Conservation (phyloP, 1,284 basidiomycete genomes). For the Abortiporus biennis region DNA sequence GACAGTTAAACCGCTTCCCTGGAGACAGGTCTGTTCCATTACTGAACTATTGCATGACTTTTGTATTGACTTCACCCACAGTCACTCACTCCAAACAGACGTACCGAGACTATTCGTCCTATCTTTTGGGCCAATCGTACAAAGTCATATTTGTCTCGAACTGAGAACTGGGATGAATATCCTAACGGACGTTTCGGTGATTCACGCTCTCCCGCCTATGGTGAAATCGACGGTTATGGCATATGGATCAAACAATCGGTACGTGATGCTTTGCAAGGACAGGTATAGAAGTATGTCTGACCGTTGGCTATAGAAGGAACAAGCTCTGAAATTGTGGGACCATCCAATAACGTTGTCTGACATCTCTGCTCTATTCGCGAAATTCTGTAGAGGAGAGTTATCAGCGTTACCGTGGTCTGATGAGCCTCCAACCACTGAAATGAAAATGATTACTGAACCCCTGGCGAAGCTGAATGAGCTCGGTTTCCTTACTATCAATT, state of each 20-base stretch:
- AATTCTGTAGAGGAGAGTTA: constrained; percentile 72
- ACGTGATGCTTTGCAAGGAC: constrained; percentile 21
- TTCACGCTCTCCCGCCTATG: constrained; percentile 93
- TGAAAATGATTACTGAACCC: constrained; percentile 73
- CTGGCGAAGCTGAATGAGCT: constrained; percentile 83
- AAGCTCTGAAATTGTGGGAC: constrained; percentile 87
- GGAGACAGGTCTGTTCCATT: constrained; percentile 68
- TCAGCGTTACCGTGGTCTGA: constrained; percentile 95
- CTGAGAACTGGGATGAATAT: constrained; percentile 98
- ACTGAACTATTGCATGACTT: not conserved
- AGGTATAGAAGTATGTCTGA: constrained; percentile 3
- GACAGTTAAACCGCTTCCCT: constrained; percentile 85
- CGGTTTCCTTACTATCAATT: constrained; percentile 97
- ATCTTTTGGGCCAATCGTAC: constrained; percentile 96
- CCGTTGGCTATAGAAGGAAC: constrained; percentile 54
- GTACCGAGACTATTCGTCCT: constrained; percentile 86
- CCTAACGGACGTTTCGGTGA: constrained; percentile 99
- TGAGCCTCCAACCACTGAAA: constrained; percentile 81
- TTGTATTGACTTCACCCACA: constrained; percentile 22
- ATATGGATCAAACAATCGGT: constrained; percentile 81
- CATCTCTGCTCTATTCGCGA: constrained; percentile 70
- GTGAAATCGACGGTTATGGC: constrained; percentile 95
- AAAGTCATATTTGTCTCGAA: constrained; percentile 87
- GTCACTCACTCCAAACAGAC: constrained; percentile 85
- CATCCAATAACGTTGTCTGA: constrained; percentile 66